Base-by-base conservation (phyloP, 2,329 filamentous ascomycete species). In the Blastomyces percursus region DNA sequence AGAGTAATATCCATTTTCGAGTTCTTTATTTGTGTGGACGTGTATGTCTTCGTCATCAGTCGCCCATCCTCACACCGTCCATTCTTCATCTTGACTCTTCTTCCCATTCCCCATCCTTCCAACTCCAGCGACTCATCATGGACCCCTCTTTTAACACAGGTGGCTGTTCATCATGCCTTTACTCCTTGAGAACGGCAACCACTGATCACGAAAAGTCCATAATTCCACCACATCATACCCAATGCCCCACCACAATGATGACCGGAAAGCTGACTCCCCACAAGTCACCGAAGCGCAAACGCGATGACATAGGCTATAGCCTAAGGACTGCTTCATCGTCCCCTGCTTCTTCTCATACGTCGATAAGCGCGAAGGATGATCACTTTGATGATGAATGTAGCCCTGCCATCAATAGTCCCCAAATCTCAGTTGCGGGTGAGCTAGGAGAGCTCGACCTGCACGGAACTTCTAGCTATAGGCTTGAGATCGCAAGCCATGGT, bases 371-470 rank as follows among this genome's bases (percentile, higher is more conserved):
- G 40, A 70, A 70, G 63, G 74, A 75, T 59, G 61, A 65, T 54
- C 69, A 66, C 56, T 59, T 74, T 48, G 67, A 67, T 32, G 71
- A 74, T 62, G 72, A 73, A 44, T 69, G 71, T 55, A 59, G 66
- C 21, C 70, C 57, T n/a, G 56, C 71, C 72, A 59, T 64, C 67
- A 60, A 62, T 44, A 66, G 77, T 64, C 76, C 76, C 61, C 73
- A 72, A 61, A 71, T 74, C 35, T 69, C 68, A 27, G 75, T 78
- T 51, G 74, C 74, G 61, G 72, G 75, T 62, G 72, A 71, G 61
- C 71, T 79, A 56, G 72, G 73, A 57, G 70, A 75, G 60, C 68
- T 79, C 61, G 75, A 76, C 55, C 72, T 79, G 62, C 71, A 72
- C 42, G 72, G 70, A 59, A 57, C 44, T 54, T 60, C 46, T 40